Evolutionary conservation across 768 basidiomycete genomes (phyloP).

Genomic region (Tulasnella sp.): DNA sequence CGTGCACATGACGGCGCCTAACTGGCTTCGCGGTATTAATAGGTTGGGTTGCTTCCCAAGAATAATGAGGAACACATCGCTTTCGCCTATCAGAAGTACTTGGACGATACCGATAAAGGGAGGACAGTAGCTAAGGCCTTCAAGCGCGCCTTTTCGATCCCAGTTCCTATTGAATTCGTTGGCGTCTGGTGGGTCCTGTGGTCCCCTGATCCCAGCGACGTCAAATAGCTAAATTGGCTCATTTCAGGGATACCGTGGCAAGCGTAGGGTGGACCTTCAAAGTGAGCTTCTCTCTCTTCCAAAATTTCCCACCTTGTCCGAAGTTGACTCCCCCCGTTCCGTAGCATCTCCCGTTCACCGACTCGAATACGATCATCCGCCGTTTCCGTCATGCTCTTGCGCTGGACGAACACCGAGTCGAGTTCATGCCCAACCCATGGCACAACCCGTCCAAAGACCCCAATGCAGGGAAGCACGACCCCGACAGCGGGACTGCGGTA

Average conservation of each 20-base stretch:
- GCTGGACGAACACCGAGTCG: conserved; percentile 35
- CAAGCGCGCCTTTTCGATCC: conserved; percentile 39
- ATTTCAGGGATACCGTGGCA: conserved; percentile 38
- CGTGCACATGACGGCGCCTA: background rate
- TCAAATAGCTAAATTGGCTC: background rate
- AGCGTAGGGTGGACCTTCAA: conserved; percentile 37
- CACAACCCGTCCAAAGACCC: conserved; percentile 20
- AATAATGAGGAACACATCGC: conserved; percentile 23
- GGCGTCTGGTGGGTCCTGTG: conserved; percentile 37
- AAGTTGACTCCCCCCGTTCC: conserved; percentile 37
- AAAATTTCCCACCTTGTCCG: background rate
- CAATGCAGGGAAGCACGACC: conserved; percentile 3
- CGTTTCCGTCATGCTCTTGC: conserved; percentile 39
- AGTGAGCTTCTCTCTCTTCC: background rate
- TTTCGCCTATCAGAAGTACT: conserved; percentile 30
- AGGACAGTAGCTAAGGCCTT: conserved; percentile 36
- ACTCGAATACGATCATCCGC: conserved; percentile 37
- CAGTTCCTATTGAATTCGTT: conserved; percentile 39
- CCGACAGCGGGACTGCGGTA: background rate
- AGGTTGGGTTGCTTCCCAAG: conserved; percentile 32
- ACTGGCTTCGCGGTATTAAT: background rate
- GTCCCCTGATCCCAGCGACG: background rate
- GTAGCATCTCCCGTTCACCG: conserved; percentile 40
- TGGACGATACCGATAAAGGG: conserved; percentile 11
- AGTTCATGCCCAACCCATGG: conserved; percentile 35